Percentiles rank a stretch among this genome's conserved stretches.
These are phyloP conservation scores for Pestalotiopsis fici DNA, from an alignment of 2,329 filamentous ascomycete genomes.

Conservation along the genomic window DNA sequence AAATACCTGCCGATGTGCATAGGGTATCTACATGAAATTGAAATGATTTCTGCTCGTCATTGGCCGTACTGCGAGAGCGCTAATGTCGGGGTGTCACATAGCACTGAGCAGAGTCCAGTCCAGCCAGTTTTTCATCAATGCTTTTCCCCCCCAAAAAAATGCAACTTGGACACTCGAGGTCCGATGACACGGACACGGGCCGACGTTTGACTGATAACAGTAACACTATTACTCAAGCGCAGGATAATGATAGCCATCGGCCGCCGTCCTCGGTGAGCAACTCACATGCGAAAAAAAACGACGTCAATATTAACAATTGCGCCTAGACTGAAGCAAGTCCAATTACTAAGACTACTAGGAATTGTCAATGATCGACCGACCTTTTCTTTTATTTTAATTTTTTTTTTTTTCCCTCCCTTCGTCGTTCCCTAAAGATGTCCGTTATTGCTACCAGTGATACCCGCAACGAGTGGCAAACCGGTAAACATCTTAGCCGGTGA, in stretches of 20 bases:
- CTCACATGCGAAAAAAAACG: not conserved
- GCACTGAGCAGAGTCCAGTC: not conserved
- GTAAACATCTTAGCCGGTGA: not conserved
- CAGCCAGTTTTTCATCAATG: too few species aligned
- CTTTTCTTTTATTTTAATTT: too few species aligned
- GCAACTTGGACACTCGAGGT: not conserved
- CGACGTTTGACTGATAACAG: not conserved
- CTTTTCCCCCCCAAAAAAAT: not conserved
- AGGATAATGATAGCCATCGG: not conserved
- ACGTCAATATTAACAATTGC: not conserved
- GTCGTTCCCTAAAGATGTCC: too few species aligned
- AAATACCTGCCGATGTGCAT: not conserved
- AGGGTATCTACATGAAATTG: not conserved
- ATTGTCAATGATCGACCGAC: not conserved
- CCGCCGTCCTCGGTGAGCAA: not conserved
- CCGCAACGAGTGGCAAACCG: not conserved
- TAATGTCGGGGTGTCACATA: not conserved
- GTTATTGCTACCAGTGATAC: too few species aligned
- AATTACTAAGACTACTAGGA: not conserved
- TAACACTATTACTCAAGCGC: not conserved
- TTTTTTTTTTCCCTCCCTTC: too few species aligned
- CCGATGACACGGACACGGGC: not conserved
- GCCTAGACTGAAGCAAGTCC: not conserved
- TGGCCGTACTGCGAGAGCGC: not conserved
- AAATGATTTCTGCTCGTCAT: not conserved